Evolutionary conservation across 768 basidiomycete species (phyloP), one percentile per base, ranked within the genome.

Genomic region (Suillus decipiens): DNA sequence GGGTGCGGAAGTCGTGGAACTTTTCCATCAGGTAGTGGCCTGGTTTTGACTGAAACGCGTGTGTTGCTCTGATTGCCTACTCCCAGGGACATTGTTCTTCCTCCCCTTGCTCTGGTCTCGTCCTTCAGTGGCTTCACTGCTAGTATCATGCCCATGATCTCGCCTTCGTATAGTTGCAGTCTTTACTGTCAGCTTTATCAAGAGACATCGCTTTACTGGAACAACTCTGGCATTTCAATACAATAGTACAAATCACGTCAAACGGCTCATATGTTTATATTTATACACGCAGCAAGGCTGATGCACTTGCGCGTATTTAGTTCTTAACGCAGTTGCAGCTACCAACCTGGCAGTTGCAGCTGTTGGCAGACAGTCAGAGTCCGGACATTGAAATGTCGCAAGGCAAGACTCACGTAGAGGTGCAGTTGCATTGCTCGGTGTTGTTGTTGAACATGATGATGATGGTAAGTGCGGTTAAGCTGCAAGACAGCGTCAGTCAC

Each of bases 321-420:
- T n/a, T 42, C 41, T 42, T 22, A 28, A 28, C 28, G 61, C 61
- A 62, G 45, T 24, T 42, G 61, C 61, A 62, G 19, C 61, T 62
- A 1, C 28, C 28, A 28, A 28, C 28, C 28, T 28, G 28, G 61
- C 61, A 62, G 45, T 24, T 42, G 61, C 61, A 62, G 19, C 61
- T 62, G 8, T 43, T 41, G 15, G 4, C 45, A 6, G 22, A 22
- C 12, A 14, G 22, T 47, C 45, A 47, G 11, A 22, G 15, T 24
- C 47, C 12, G 15, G 24, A 17, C 41, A 9, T 12, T 22, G 24
- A 19, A 45, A 22, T 12, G 37, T 28, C 4, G 17, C 11, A 45
- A 22, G 43, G 34, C 12, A n/a, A 36, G 4, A 58, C 62, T 63
- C 11, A 63, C 62, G 62, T 31, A 8, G 62, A 36, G 56, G 33